These are phyloP conservation scores for Shiraia bambusicola DNA, from an alignment of 2,329 filamentous ascomycete genomes.

Conservation along the genomic window DNA sequence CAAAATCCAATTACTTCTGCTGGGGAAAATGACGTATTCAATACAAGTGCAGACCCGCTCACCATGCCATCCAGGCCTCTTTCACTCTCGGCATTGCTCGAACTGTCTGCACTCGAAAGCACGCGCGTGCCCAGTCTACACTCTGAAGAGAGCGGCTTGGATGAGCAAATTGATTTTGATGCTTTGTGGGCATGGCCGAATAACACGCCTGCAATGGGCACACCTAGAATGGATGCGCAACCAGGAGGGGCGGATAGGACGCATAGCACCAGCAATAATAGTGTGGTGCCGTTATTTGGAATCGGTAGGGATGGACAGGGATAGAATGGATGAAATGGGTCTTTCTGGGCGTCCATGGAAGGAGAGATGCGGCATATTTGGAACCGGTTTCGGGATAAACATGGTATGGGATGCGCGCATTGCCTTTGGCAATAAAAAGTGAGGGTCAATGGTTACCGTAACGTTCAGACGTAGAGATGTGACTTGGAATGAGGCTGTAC, in stretches of 20 bases:
- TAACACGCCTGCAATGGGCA: slow-evolving; percentile 36
- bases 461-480: too few species aligned
- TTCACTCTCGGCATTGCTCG: slow-evolving; percentile 41
- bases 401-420: too few species aligned
- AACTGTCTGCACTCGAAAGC: slow-evolving; percentile 40
- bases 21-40: slow-evolving; percentile 8
- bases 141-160: slow-evolving; percentile 37
- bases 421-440: too few species aligned
- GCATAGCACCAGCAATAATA: slow-evolving; percentile 33
- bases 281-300: slow-evolving; percentile 40
- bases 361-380: too few species aligned
- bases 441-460: too few species aligned
- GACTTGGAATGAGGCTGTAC: neutral
- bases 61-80: slow-evolving; percentile 19
- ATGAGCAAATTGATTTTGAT: slow-evolving; percentile 47
- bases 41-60: slow-evolving; percentile 5
- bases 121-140: slow-evolving; percentile 36
- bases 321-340: neutral
- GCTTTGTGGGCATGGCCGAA: slow-evolving; percentile 46
- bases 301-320: slow-evolving; percentile 12
- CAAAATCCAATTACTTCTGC: slow-evolving; percentile 22
- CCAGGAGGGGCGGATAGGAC: slow-evolving; percentile 19
- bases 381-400: too few species aligned
- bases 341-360: too few species aligned
- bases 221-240: slow-evolving; percentile 16